Evolutionary conservation across 2,329 filamentous ascomycete species (phyloP), one percentile per base, ranked within the genome.

Genomic region (Penicillium sp.): DNA sequence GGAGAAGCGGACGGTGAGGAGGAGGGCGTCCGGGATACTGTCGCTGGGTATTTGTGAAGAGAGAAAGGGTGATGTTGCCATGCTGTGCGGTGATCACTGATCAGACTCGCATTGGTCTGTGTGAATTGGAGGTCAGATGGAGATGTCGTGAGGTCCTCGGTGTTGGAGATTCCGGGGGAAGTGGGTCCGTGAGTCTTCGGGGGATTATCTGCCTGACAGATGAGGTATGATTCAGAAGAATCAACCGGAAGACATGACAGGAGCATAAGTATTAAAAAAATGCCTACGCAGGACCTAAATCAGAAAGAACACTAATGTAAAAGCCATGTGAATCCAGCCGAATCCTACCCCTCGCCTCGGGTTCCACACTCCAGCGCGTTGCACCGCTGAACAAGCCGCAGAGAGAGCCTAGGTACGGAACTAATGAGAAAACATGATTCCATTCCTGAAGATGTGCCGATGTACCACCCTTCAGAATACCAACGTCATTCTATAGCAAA

Each of bases 1-100:
- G 55, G 92, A 92, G 84, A 99, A 98, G 75, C 94, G 92, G 74
- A 98, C 88, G 39, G 91, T 94, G 48, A 98, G 83, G 70, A 90
- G 87, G 58, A 96, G 83, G 14, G 65, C 59, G 22, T 70, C 59
- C 17, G 54, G 52, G 12, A 54, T n/a, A 11, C 50, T 14, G 35
- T 66, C 61, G 38, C 39, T 55, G 35, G 48, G 43, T 17, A 20
- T 28, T 28, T 68, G 51, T 20, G 64, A 52, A 31, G 66, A 48
- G 41, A 65, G 43, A 38, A 67, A 62, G 39, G 54, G 56, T 10
- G 60, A 58, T 11, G 62, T 65, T 35, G 61, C 49, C 69, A 70
- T 69, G 4, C n/a, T 59, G 56, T 43, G 55, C 62, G 43, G 42
- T 11, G 10, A 7, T 15, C 5, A 15, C 41, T 11, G 10, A 11